Evolutionary conservation across 75 land plant species (phyloP).

Genomic region (Selaginella tamariscina): DNA sequence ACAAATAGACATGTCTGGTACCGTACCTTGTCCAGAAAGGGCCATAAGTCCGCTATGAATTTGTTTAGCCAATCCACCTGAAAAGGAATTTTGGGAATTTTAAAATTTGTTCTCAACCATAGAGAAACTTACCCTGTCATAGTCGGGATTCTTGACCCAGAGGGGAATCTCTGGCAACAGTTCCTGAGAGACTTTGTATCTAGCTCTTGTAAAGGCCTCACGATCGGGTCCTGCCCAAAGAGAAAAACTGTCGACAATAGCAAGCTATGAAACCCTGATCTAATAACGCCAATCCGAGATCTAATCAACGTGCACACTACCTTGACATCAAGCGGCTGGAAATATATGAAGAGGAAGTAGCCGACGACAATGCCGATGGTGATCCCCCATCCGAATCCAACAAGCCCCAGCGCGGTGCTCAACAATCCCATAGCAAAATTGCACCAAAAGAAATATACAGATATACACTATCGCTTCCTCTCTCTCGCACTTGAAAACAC

Average conservation of each 20-base stretch:
- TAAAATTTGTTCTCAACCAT: neutral
- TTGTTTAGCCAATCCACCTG: constrained; percentile 90
- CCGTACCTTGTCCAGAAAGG: constrained; percentile 73
- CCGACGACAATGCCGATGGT: constrained; percentile 49
- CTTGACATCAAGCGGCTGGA: constrained; percentile 58
- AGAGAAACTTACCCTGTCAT: constrained; percentile 50
- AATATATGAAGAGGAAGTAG: constrained; percentile 66
- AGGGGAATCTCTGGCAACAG: constrained; percentile 68
- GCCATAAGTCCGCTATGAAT: constrained; percentile 67
- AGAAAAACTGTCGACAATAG: constrained; percentile 2
- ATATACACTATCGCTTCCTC: too few species aligned
- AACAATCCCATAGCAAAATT: constrained; percentile 67
- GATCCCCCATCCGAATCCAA: constrained; percentile 54
- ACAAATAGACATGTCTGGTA: too few species aligned
- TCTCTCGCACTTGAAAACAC: too few species aligned
- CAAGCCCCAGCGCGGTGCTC: constrained; percentile 39
- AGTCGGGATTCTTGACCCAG: constrained; percentile 90
- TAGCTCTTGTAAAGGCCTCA: constrained; percentile 59
- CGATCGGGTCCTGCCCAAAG: constrained; percentile 57
- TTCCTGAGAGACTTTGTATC: constrained; percentile 50
- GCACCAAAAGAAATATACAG: too few species aligned
- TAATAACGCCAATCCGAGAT: neutral
- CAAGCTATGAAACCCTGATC: neutral
- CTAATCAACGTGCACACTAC: constrained; percentile 17
- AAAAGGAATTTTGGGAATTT: neutral